These are phyloP conservation scores for Epichloe sibirici DNA, from an alignment of 2,329 filamentous ascomycete species.

Conservation along the genomic window DNA sequence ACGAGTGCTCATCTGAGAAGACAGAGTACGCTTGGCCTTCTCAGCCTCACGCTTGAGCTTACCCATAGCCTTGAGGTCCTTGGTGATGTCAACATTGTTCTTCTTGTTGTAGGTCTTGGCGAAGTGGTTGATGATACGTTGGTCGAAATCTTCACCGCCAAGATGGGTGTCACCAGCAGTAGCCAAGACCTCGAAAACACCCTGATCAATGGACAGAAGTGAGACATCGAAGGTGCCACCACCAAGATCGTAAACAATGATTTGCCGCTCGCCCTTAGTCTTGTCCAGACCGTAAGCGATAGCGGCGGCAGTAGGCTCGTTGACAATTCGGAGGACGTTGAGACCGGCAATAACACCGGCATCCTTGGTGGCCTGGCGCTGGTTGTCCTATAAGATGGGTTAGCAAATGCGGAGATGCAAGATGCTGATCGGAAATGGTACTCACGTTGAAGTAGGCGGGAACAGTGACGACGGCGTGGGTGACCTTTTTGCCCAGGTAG, in stretches of 20 bases:
- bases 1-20: slow-evolving; percentile 82
- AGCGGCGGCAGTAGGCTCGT: slow-evolving; percentile 91
- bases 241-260: slow-evolving; percentile 88
- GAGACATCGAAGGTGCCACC: slow-evolving; percentile 94
- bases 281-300: slow-evolving; percentile 91
- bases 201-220: slow-evolving; percentile 79
- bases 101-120: slow-evolving; percentile 99
- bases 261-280: slow-evolving; percentile 71
- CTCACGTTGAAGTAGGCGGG: slow-evolving; percentile 85
- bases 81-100: slow-evolving; percentile 80
- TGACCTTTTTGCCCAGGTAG: slow-evolving; percentile 72
- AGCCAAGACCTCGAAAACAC: slow-evolving; percentile 88
- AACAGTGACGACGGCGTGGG: slow-evolving; percentile 83
- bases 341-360: slow-evolving; percentile 84
- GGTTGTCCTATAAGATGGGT: slow-evolving; percentile 50
- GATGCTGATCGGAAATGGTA: not conserved
- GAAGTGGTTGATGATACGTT: slow-evolving; percentile 93
- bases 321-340: slow-evolving; percentile 91
- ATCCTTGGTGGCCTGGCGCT: slow-evolving; percentile 94
- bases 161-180: slow-evolving; percentile 95
- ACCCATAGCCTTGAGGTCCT: slow-evolving; percentile 95
- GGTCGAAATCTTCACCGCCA: slow-evolving; percentile 97
- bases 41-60: slow-evolving; percentile 99
- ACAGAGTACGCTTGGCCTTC: slow-evolving; percentile 98
- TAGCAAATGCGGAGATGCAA: not conserved